Conservation (phyloP, 768 basidiomycete species). For the Lentinus brumalis region DNA sequence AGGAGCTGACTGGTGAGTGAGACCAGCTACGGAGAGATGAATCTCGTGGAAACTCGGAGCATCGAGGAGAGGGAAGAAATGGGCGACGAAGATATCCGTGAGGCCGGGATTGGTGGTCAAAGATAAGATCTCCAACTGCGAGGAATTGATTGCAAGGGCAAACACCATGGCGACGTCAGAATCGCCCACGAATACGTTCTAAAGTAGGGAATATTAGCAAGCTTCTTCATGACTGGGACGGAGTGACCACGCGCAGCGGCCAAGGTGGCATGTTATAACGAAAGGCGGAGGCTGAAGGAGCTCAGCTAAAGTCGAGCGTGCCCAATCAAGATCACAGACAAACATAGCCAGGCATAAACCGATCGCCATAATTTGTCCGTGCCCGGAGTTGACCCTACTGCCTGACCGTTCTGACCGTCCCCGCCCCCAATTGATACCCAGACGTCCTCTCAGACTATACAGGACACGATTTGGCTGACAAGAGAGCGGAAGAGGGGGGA, state of each 20-base stretch:
- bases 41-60: conserved; percentile 53
- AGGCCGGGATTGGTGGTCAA: conserved; percentile 52
- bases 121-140: conserved; percentile 51
- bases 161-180: conserved; percentile 41
- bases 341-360: not conserved
- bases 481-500: not conserved
- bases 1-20: conserved; percentile 33
- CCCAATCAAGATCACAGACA: not conserved
- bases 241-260: not conserved
- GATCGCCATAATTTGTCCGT: not conserved
- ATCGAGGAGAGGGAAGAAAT: conserved; percentile 53
- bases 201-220: not conserved
- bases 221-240: not conserved
- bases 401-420: too few relatives aligned
- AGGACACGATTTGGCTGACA: too few relatives aligned
- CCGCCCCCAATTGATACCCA: too few relatives aligned
- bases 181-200: conserved; percentile 46
- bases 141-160: conserved; percentile 53
- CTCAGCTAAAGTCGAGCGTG: too few relatives aligned
- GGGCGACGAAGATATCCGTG: conserved; percentile 50
- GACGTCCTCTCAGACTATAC: too few relatives aligned
- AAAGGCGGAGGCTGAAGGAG: too few relatives aligned
- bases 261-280: not conserved
- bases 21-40: conserved; percentile 48
- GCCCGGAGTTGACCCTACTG: too few relatives aligned